Evolutionary conservation across 768 basidiomycete genomes (phyloP).

Genomic region (Pleurotus citrinopileatus): DNA sequence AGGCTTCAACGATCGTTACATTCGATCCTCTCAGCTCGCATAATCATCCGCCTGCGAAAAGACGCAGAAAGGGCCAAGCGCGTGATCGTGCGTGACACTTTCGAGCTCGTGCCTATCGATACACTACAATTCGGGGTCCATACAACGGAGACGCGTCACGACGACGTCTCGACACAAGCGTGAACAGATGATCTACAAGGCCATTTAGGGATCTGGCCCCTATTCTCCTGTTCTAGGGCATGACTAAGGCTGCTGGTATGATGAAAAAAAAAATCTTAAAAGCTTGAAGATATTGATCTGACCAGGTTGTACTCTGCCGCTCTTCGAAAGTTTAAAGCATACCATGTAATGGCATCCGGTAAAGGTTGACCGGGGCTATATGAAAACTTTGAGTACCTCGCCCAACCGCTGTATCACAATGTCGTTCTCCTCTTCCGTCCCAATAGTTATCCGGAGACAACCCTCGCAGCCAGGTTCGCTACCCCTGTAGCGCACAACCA

Average conservation of each 20-base stretch:
- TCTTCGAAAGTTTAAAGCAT: too few relatives aligned
- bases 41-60: background rate
- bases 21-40: background rate
- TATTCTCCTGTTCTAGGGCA: too few relatives aligned
- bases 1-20: background rate
- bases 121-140: background rate
- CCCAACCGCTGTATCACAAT: constrained; percentile 52
- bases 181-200: too few relatives aligned
- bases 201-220: too few relatives aligned
- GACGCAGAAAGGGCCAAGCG: background rate
- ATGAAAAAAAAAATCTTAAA: too few relatives aligned
- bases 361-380: too few relatives aligned
- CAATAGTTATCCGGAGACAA: constrained; percentile 88
- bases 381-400: constrained; percentile 36
- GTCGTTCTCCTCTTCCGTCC: constrained; percentile 77
- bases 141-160: background rate
- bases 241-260: too few relatives aligned
- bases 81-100: background rate
- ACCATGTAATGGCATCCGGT: too few relatives aligned
- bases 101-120: background rate
- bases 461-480: constrained; percentile 82
- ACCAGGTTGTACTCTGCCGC: too few relatives aligned
- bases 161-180: background rate
- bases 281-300: too few relatives aligned
- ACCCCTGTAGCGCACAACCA: constrained; percentile 91